A percentile compares a stretch with the other conserved stretches of the same genome.
Evolutionary conservation across 306 rosid species (phyloP).

Genomic region (Astragalus membranaceus): DNA sequence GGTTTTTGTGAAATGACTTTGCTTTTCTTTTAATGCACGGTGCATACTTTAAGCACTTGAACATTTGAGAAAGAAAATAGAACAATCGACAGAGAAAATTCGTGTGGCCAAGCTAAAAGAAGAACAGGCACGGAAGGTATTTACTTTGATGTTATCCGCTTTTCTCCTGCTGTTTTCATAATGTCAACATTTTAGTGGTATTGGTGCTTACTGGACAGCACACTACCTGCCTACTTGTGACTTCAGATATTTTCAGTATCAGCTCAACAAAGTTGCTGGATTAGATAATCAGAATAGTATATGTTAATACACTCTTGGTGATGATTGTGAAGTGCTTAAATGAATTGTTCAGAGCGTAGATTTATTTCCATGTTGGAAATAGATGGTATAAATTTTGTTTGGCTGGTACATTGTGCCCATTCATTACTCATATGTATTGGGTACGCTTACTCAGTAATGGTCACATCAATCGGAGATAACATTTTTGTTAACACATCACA

Average conservation of each 20-base stretch:
- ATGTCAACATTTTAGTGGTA: not conserved
- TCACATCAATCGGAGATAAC: too few species aligned
- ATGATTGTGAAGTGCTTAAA: not conserved
- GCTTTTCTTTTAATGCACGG: conserved; percentile 14
- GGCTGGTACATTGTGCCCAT: not conserved
- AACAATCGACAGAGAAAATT: conserved; percentile 64
- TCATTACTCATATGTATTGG: not conserved
- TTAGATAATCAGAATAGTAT: not conserved
- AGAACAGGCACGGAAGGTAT: conserved; percentile 67
- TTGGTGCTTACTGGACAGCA: not conserved
- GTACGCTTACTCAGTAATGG: too few species aligned
- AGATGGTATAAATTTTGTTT: not conserved
- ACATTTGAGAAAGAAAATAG: conserved; percentile 86
- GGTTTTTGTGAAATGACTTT: conserved; percentile 28
- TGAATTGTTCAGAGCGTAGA: conserved; percentile 12
- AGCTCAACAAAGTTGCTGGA: not conserved
- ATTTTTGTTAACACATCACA: too few species aligned
- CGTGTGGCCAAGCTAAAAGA: conserved; percentile 76
- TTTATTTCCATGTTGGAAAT: not conserved
- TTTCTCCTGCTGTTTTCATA: conserved; percentile 9
- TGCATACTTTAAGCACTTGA: conserved; percentile 67
- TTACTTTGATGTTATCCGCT: conserved; percentile 11
- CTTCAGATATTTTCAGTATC: conserved; percentile 9
- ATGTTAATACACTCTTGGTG: not conserved
- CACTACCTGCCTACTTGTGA: conserved; percentile 1